phyloP scores from a whole-genome alignment of 2,329 filamentous ascomycete genomes.

The Colletotrichum aenigma region DNA sequence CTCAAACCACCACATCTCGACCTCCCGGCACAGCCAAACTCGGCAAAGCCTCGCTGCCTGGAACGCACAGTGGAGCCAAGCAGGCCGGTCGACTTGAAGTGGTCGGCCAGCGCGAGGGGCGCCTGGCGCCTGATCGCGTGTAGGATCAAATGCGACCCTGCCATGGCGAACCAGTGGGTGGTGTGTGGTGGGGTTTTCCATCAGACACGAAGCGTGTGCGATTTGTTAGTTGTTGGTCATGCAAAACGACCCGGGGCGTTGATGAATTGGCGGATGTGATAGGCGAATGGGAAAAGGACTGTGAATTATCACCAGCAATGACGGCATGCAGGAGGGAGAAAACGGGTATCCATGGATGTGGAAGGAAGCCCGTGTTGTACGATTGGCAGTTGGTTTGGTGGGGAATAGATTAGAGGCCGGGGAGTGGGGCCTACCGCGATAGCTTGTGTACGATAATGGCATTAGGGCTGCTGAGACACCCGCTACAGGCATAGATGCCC shows the following conservation, averaged over 20 bases:
- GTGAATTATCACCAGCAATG: background rate
- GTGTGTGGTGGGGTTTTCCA: background rate
- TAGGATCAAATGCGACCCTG: background rate
- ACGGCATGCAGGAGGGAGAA: background rate
- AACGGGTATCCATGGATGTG: background rate
- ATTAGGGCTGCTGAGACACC: background rate
- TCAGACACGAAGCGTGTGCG: background rate
- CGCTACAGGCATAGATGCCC: background rate
- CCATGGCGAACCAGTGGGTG: background rate
- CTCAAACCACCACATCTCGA: background rate
- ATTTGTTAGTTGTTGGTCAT: background rate
- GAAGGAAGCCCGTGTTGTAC: background rate
- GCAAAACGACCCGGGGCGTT: background rate
- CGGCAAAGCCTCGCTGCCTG: background rate
- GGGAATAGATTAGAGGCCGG: background rate
- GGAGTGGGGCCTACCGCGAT: background rate
- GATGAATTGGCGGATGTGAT: background rate
- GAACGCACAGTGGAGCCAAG: background rate
- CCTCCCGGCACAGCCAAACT: background rate
- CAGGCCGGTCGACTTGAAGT: background rate
- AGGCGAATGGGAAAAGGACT: background rate
- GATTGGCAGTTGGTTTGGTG: background rate
- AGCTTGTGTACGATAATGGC: background rate
- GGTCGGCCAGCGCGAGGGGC: background rate
- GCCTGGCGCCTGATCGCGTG: background rate